These are phyloP conservation scores for Cucumis cinereus DNA, from an alignment of 306 rosid genomes.

Conservation along the genomic window DNA sequence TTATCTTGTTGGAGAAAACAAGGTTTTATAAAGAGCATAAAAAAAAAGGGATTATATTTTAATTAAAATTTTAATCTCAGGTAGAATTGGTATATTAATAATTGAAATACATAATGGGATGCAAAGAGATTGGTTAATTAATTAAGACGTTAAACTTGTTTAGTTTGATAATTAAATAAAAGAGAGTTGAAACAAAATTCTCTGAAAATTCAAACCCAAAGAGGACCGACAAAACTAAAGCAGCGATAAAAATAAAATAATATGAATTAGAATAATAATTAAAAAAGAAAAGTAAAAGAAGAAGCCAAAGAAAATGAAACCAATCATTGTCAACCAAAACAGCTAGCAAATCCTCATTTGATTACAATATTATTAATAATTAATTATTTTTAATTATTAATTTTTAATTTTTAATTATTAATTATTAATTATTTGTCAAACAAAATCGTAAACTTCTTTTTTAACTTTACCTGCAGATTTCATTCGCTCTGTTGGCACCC, in stretches of 20 bases:
- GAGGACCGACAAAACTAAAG: slow-evolving; percentile 27
- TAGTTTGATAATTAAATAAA: slow-evolving; percentile 7
- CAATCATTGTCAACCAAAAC: slow-evolving; percentile 4
- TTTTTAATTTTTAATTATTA: too few species aligned
- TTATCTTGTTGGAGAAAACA: neutral
- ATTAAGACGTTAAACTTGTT: neutral
- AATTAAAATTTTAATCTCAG: too few species aligned
- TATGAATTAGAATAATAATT: neutral
- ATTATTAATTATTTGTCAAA: neutral
- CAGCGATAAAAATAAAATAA: neutral
- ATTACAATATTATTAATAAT: neutral
- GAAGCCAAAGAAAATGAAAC: neutral
- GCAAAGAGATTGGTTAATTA: neutral
- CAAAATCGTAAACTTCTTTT: neutral
- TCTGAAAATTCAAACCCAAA: slow-evolving; percentile 22
- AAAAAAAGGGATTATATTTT: too few species aligned
- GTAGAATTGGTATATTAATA: neutral
- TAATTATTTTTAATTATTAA: neutral
- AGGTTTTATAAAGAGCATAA: too few species aligned
- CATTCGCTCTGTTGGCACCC: neutral
- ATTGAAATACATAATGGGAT: too few species aligned
- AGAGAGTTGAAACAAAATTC: slow-evolving; percentile 26
- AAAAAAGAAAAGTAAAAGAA: neutral
- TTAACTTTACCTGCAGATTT: neutral
- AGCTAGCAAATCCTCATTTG: neutral